A percentile compares a stretch with the other conserved stretches of the same genome.
phyloP scores from a whole-genome alignment of 148 eudicot genomes.

The Tetragonia tetragonoides region DNA sequence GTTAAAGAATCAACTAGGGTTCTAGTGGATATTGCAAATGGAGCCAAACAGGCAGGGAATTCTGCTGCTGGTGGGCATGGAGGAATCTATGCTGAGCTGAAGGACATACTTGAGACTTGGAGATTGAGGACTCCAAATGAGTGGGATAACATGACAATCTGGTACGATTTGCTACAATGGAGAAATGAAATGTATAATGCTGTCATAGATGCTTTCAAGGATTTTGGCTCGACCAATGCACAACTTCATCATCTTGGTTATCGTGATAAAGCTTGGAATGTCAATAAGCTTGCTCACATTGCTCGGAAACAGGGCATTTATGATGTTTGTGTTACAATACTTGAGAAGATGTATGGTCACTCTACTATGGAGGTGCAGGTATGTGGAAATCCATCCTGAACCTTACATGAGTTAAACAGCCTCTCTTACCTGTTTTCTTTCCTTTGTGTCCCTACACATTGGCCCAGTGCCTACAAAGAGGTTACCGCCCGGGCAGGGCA shows the following conservation, averaged over 20 bases:
- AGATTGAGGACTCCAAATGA: slow-evolving; percentile 97
- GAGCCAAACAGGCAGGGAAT: slow-evolving; percentile 66
- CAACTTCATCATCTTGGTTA: slow-evolving; percentile 96
- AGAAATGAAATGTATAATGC: slow-evolving; percentile 95
- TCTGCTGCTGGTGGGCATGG: slow-evolving; percentile 70
- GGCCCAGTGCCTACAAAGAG: too few species aligned
- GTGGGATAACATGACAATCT: slow-evolving; percentile 94
- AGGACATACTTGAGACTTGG: slow-evolving; percentile 99
- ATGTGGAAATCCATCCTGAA: slow-evolving; percentile 7
- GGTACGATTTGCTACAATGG: slow-evolving; percentile 99
- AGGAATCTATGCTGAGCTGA: slow-evolving; percentile 79
- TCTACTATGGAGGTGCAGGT: slow-evolving; percentile 99
- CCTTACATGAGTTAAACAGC: neutral
- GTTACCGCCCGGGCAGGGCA: too few species aligned
- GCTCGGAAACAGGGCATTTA: slow-evolving; percentile 87
- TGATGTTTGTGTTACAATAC: slow-evolving; percentile 91
- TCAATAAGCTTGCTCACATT: slow-evolving; percentile 92
- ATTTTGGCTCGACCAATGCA: slow-evolving; percentile 66
- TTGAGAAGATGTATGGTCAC: slow-evolving; percentile 98
- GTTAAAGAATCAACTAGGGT: slow-evolving; percentile 95
- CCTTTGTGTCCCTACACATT: too few species aligned
- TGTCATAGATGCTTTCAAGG: slow-evolving; percentile 94
- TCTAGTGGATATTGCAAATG: slow-evolving; percentile 81
- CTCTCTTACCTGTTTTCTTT: too few species aligned
- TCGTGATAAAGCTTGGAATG: slow-evolving; percentile 99